Evolutionary conservation across 371 early-diverging fungal genomes (phyloP), one percentile per base, ranked within the genome.

Genomic region (Thermomucor indicae-seudaticae): DNA sequence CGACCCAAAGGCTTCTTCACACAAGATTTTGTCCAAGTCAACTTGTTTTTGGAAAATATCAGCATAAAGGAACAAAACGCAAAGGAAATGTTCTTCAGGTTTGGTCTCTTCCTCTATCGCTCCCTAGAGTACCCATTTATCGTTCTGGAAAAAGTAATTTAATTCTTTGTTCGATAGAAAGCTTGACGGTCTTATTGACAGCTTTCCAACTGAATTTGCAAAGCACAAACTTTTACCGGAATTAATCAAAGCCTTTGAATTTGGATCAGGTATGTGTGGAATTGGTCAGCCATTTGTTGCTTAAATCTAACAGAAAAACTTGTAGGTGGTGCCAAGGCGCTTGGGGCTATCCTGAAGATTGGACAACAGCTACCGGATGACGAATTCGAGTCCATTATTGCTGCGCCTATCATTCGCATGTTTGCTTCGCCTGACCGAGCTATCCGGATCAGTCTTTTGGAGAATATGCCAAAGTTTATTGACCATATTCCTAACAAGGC

Each of bases 181-280:
- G 20, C 51, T 90, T 43, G 80, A 79, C 49, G 51, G 45, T 3
- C 57, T 60, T 4, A 73, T 93, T 17, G 86, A 85, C 19, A 70
- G 75, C 7, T 91, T 91, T 52, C 96, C 96, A 12, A 57, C 64
- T n/a, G 82, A 85, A 25, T 95, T 92, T 64, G 79, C 85, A 50
- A 86, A 85, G 49, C 81, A 89, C 78, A 97, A 96, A 67, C 74
- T 92, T 31, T 62, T 92, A 53, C 97, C 97, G 0, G 95, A 94
- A 61, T 76, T 97, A 22, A 70, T 92, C 28, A 88, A 91, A 27
- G 84, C 93, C 1, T 78, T 96, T 47, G 96, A 95, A 55, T 95
- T 86, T 71, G 97, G 95, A n/a, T 88, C 90, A 7, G 85, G 79
- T 68, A 65, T 49, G n/a, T n/a, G n/a, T n/a, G 2, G 28, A 25